phyloP scores from a whole-genome alignment of 148 eudicot species.

The Silene latifolia region DNA sequence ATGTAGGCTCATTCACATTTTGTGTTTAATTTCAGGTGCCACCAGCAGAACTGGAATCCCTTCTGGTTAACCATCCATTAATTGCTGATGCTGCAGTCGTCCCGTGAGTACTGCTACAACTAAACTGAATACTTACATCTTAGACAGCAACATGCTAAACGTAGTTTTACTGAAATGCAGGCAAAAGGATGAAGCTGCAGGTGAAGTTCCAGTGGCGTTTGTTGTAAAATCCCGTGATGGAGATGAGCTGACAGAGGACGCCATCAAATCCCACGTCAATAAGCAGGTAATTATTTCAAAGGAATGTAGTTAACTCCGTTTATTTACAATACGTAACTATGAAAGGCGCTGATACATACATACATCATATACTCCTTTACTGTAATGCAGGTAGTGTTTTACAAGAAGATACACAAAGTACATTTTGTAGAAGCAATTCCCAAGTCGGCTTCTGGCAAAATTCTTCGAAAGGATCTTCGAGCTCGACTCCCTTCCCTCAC shows the following conservation, averaged over 20 bases:
- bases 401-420: slow-evolving; percentile 82
- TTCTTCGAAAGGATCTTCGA: slow-evolving; percentile 75
- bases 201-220: slow-evolving; percentile 87
- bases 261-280: slow-evolving; percentile 50
- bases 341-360: background rate
- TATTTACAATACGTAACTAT: background rate
- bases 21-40: slow-evolving; percentile 37
- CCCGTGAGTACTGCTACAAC: slow-evolving; percentile 47
- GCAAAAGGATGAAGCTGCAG: slow-evolving; percentile 71
- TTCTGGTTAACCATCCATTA: slow-evolving; percentile 54
- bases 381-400: slow-evolving; percentile 60
- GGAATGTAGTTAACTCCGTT: too few relatives aligned
- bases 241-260: slow-evolving; percentile 53
- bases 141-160: background rate
- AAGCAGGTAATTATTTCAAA: slow-evolving; percentile 44
- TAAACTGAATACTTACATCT: background rate
- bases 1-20: too few relatives aligned
- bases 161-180: slow-evolving; percentile 30
- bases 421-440: slow-evolving; percentile 72
- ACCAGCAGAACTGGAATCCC: slow-evolving; percentile 87
- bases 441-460: slow-evolving; percentile 82
- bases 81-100: slow-evolving; percentile 92
- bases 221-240: slow-evolving; percentile 51
- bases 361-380: background rate
- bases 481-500: slow-evolving; percentile 36